Percentiles rank a stretch among this genome's conserved stretches.
These are phyloP conservation scores for Platanus orientalis DNA, from an alignment of 164 flowering plant genomes.

Conservation along the genomic window DNA sequence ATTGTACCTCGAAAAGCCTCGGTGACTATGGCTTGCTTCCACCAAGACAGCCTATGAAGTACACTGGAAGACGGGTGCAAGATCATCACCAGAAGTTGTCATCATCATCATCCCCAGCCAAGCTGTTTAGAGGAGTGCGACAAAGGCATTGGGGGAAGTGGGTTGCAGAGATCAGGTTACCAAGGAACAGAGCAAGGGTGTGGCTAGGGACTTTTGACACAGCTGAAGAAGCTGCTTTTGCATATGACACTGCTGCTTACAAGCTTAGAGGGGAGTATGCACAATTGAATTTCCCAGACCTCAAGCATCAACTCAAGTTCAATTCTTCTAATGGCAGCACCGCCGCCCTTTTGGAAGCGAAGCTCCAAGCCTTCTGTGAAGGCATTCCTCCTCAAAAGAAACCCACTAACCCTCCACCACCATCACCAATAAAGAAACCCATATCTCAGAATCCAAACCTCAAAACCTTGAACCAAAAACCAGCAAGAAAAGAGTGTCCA, in stretches of 20 bases:
- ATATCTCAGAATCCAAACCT: not conserved
- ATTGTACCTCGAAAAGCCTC: conserved; percentile 15
- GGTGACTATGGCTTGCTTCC: conserved; percentile 48
- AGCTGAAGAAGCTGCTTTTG: conserved; percentile 78
- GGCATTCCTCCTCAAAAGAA: too few relatives aligned
- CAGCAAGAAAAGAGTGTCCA: conserved; percentile 22
- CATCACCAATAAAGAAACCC: not conserved
- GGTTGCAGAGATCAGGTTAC: conserved; percentile 93
- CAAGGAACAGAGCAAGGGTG: conserved; percentile 77
- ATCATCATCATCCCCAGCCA: conserved; percentile 23
- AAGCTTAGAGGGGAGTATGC: conserved; percentile 79
- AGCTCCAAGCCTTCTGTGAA: conserved; percentile 47
- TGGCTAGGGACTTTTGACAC: conserved; percentile 91
- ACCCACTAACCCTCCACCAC: not conserved
- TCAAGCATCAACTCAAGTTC: conserved; percentile 60
- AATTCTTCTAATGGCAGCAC: conserved; percentile 37
- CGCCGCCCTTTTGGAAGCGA: conserved; percentile 72
- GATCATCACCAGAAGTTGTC: conserved; percentile 19
- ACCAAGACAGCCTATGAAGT: conserved; percentile 64
- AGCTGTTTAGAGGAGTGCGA: conserved; percentile 81
- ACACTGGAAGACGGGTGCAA: conserved; percentile 25
- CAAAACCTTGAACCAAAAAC: conserved; percentile 7
- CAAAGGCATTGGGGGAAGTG: conserved; percentile 98
- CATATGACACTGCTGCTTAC: conserved; percentile 90
- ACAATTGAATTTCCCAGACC: conserved; percentile 78